Evolutionary conservation across 2,329 filamentous ascomycete genomes (phyloP).

Genomic region (Incumbomyces delicatus): DNA sequence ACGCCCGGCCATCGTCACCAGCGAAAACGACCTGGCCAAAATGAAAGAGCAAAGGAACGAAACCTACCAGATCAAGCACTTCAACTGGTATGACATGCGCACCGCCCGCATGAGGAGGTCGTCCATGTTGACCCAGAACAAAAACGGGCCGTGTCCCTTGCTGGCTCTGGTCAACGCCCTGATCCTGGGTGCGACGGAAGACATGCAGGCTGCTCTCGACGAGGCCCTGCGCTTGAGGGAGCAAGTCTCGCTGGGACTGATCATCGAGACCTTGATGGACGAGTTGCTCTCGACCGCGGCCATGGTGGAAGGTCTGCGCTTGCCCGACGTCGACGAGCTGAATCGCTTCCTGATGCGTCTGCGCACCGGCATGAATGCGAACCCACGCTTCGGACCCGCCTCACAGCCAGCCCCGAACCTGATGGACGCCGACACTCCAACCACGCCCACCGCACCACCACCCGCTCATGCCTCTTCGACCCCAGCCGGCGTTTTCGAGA

Average conservation of each 20-base stretch:
- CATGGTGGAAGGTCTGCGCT: conserved; percentile 42
- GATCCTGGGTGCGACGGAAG: conserved; percentile 66
- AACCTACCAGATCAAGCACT: conserved; percentile 87
- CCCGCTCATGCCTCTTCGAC: conserved; percentile 11
- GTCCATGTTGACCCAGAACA: conserved; percentile 83
- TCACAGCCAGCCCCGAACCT: conserved; percentile 36
- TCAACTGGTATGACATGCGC: conserved; percentile 68
- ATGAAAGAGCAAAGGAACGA: conserved; percentile 49
- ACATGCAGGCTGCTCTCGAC: conserved; percentile 59
- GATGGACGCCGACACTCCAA: conserved; percentile 23
- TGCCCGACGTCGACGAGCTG: conserved; percentile 81
- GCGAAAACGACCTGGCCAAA: conserved; percentile 26
- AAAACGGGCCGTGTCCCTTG: conserved; percentile 87
- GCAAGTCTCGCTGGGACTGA: conserved; percentile 73
- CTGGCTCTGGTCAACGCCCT: conserved; percentile 89
- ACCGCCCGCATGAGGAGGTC: conserved; percentile 60
- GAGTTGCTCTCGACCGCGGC: conserved; percentile 74
- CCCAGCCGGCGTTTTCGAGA: conserved; percentile 67
- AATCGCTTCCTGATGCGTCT: conserved; percentile 80
- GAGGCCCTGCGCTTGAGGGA: conserved; percentile 71
- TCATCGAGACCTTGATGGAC: conserved; percentile 85
- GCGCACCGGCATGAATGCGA: conserved; percentile 97
- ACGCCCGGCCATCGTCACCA: conserved; percentile 14
- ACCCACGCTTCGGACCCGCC: conserved; percentile 69
- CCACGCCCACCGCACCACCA: conserved; percentile 1